Percentiles rank a stretch among this genome's conserved stretches.
phyloP scores from a whole-genome alignment of 257 asterid genomes.

The Prunella vulgaris region DNA sequence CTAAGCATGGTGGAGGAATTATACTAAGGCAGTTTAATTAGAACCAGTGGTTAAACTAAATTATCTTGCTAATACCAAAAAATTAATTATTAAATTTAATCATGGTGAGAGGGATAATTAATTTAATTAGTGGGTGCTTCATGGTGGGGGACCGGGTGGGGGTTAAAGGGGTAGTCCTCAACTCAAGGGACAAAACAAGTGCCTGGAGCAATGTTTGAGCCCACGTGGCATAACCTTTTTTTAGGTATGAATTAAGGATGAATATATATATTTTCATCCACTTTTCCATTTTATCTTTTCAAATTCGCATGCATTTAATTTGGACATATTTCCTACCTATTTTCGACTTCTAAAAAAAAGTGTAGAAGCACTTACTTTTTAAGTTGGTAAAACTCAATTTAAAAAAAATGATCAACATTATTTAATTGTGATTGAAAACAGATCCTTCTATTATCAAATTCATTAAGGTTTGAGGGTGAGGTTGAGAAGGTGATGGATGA shows the following conservation, averaged over 20 bases:
- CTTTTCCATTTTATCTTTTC: not conserved
- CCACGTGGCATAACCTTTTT: not conserved
- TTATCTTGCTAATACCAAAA: conserved; percentile 20
- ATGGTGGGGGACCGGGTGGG: conserved; percentile 10
- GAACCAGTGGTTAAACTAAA: conserved; percentile 23
- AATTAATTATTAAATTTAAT: not conserved
- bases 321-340: no score
- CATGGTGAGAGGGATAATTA: not conserved
- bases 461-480: no score
- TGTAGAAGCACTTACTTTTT: no score
- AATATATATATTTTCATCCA: not conserved
- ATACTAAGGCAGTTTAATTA: conserved; percentile 14
- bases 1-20: conserved; percentile 22
- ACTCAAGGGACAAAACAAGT: conserved; percentile 23
- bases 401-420: no score
- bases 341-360: no score
- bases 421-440: no score
- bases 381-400: no score
- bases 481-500: no score
- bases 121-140: conserved; percentile 9
- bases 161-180: not conserved
- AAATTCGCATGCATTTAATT: not conserved
- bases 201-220: conserved; percentile 16
- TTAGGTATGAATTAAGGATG: not conserved
- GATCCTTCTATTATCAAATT: no score